phyloP scores from a whole-genome alignment of 768 basidiomycete species.

The Suillus tomentosus region DNA sequence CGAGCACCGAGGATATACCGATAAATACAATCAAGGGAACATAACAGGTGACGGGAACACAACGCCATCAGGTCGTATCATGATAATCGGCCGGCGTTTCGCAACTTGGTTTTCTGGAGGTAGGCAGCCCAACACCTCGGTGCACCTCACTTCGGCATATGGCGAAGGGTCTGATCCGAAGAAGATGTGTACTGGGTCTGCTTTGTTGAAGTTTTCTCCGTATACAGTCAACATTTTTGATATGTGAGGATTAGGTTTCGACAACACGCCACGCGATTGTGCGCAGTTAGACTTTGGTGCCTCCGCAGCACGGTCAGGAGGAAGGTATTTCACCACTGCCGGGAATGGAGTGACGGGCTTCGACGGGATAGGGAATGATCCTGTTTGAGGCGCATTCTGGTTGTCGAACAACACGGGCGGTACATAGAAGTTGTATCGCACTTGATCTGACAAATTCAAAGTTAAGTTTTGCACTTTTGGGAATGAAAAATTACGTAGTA shows the following conservation, averaged over 20 bases:
- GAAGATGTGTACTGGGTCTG: slow-evolving; percentile 80
- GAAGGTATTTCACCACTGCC: slow-evolving; percentile 86
- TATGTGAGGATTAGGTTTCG: slow-evolving; percentile 77
- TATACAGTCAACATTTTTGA: slow-evolving; percentile 84
- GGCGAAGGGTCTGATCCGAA: slow-evolving; percentile 86
- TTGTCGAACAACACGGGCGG: slow-evolving; percentile 84
- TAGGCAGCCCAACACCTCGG: slow-evolving; percentile 80
- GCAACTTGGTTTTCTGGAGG: slow-evolving; percentile 68
- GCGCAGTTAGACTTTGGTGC: slow-evolving; percentile 73
- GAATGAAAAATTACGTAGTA: slow-evolving; percentile 36
- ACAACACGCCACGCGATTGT: slow-evolving; percentile 63
- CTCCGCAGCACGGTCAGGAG: slow-evolving; percentile 85
- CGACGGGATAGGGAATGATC: slow-evolving; percentile 76
- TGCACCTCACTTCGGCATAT: slow-evolving; percentile 86
- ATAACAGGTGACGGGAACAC: slow-evolving; percentile 82
- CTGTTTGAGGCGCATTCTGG: slow-evolving; percentile 67
- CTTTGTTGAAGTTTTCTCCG: slow-evolving; percentile 87
- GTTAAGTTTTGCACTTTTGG: slow-evolving; percentile 15
- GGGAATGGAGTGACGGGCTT: slow-evolving; percentile 88
- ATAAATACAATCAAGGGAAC: slow-evolving; percentile 56
- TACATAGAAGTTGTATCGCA: slow-evolving; percentile 92
- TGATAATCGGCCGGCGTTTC: slow-evolving; percentile 78
- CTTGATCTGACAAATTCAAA: slow-evolving; percentile 60
- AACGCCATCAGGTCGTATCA: slow-evolving; percentile 83
- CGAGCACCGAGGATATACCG: slow-evolving; percentile 21